A percentile compares a stretch with the other conserved stretches of the same genome.
Conservation (phyloP, 345 rosid species). For the Arabis hirsuta region DNA sequence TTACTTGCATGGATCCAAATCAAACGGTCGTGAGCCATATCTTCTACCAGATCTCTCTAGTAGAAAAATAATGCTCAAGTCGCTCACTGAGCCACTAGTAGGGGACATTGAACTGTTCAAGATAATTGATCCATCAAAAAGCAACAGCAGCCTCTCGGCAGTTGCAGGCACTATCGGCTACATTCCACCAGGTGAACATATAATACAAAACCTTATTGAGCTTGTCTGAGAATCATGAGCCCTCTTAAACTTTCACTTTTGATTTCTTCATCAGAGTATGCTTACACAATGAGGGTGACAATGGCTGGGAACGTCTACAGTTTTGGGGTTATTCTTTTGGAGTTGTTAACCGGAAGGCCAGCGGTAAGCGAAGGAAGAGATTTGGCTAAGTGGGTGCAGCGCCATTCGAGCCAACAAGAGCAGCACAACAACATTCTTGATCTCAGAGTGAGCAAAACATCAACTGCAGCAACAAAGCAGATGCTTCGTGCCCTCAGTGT, state of each 20-base stretch:
- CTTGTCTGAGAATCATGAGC: slow-evolving; percentile 9
- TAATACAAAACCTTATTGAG: not conserved
- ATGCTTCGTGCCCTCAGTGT: slow-evolving; percentile 75
- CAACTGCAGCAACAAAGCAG: slow-evolving; percentile 59
- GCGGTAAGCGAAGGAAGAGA: slow-evolving; percentile 76
- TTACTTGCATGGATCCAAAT: slow-evolving; percentile 71
- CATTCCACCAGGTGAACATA: slow-evolving; percentile 76
- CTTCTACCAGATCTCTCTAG: slow-evolving; percentile 86
- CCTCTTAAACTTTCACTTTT: slow-evolving; percentile 24
- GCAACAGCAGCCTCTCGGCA: slow-evolving; percentile 82
- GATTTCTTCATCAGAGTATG: slow-evolving; percentile 66
- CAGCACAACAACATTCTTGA: slow-evolving; percentile 72
- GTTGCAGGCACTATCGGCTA: slow-evolving; percentile 91
- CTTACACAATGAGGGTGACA: slow-evolving; percentile 91
- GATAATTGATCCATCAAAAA: slow-evolving; percentile 78
- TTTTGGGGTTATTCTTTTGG: slow-evolving; percentile 79
- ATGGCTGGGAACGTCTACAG: slow-evolving; percentile 82
- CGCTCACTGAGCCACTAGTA: slow-evolving; percentile 72
- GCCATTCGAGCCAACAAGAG: slow-evolving; percentile 51
- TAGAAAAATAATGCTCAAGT: slow-evolving; percentile 71
- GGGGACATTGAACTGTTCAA: slow-evolving; percentile 91
- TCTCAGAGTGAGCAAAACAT: slow-evolving; percentile 62
- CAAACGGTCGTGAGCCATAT: slow-evolving; percentile 53
- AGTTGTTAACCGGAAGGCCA: slow-evolving; percentile 78
- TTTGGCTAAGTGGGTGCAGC: slow-evolving; percentile 77